These are phyloP conservation scores for Colletotrichum orchidophilum DNA, from an alignment of 2,329 filamentous ascomycete species.

Conservation along the genomic window DNA sequence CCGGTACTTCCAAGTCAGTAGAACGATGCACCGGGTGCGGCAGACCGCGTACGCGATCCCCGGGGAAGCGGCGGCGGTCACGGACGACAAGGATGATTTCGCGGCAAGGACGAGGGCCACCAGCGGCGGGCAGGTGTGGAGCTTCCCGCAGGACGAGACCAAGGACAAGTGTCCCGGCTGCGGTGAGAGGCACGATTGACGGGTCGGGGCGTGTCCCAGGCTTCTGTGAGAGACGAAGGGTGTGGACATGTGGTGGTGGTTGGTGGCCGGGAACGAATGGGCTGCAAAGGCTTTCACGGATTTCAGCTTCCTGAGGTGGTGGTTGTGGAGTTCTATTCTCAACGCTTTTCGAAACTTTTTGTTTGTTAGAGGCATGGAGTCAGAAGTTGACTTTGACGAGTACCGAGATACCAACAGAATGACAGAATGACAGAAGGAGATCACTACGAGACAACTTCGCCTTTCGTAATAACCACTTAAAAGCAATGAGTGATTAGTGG, in stretches of 20 bases:
- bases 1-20: constrained; percentile 49
- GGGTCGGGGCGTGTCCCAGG: neutral
- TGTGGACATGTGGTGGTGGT: too few species aligned
- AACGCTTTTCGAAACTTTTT: neutral
- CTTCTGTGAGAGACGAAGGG: neutral
- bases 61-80: constrained; percentile 38
- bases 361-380: neutral
- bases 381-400: neutral
- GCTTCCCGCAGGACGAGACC: neutral
- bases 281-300: neutral
- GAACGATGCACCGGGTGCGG: too few species aligned
- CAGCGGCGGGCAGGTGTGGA: neutral
- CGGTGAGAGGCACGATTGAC: constrained; percentile 3
- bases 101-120: constrained; percentile 28
- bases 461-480: neutral
- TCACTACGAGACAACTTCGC: neutral
- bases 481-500: neutral
- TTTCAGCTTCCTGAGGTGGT: neutral
- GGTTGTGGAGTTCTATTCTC: neutral
- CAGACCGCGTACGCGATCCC: constrained; percentile 39
- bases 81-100: constrained; percentile 43
- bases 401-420: neutral
- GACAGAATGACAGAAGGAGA: neutral
- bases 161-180: constrained; percentile 4
- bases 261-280: too few species aligned